Conservation (phyloP, 2,329 filamentous ascomycete genomes). For the Colletotrichum brevisporum region DNA sequence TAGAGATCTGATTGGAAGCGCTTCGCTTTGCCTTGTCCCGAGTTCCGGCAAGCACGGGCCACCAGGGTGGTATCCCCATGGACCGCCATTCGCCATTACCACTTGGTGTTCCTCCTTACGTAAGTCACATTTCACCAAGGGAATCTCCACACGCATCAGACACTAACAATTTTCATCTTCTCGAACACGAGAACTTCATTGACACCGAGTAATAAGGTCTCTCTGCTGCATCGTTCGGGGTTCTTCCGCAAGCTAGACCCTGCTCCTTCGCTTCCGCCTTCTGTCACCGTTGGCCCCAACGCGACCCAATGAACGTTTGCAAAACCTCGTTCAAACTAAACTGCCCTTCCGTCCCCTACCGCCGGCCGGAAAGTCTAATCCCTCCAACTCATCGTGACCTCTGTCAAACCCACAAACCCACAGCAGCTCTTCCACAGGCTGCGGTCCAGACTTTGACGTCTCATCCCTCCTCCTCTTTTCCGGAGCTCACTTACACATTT, state of each 20-base stretch:
- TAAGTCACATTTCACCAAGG: too few species aligned
- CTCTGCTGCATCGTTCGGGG: conserved; percentile 4
- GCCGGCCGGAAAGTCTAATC: conserved; percentile 21
- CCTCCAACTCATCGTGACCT: conserved; percentile 16
- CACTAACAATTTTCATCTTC: conserved; percentile 8
- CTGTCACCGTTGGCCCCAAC: background rate
- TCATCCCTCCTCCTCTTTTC: too few species aligned
- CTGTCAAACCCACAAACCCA: background rate
- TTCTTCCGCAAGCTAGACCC: background rate
- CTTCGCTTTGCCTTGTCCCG: conserved; percentile 7
- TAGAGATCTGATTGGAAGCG: conserved; percentile 19
- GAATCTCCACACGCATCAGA: conserved; percentile 5
- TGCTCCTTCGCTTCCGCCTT: conserved; percentile 28
- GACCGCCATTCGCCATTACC: too few species aligned
- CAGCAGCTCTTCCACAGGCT: background rate
- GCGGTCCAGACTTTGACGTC: background rate
- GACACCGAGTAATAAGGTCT: background rate
- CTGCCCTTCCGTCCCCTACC: background rate
- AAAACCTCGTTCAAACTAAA: conserved; percentile 19
- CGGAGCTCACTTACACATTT: too few species aligned
- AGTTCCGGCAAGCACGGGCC: background rate
- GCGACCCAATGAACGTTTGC: background rate
- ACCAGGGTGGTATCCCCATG: background rate
- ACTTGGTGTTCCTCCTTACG: too few species aligned
- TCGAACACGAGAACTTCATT: background rate